Base-by-base conservation (phyloP, 768 basidiomycete species). In the Tulasnella sp. region DNA sequence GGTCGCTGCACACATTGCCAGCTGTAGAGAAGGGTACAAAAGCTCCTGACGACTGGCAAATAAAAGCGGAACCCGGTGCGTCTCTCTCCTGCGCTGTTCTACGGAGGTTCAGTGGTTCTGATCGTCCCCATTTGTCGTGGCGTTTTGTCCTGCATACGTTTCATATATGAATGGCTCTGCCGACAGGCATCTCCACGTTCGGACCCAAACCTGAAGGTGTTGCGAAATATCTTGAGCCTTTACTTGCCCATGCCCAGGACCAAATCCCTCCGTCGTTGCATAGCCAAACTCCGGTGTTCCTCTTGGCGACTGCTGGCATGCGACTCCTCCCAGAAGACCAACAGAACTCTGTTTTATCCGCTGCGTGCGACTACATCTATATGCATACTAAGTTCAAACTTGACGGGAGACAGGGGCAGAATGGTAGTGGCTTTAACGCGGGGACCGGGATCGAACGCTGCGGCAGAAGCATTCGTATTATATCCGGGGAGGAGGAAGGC, bases 261-360 rank as follows among this genome's bases (percentile, higher is more conserved):
- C 79, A 86, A 29, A 82, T 98, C 32, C 92, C 93, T 0, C 89
- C 93, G 0, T 91, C 86, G 4, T 74, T 90, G 48, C 84, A 92
- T 63, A 67, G 76, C 4, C 77, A 83, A 21, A 99, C 96, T 0
- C 93, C 96, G 1, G 70, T 99, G 3, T 98, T 97, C 70, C 75
- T 99, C 23, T 78, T 97, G 25, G 96, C 96, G 1, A 98, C 94
- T 0, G 94, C 96, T 1, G 96, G 96, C 8, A 97, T 98, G 96
- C 87, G 94, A 8, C 74, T 98, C 8, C 73, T 98, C 5, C 67
- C 83, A 1, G 72, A 79, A 0, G 70, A 75, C 9, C 75, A 85
- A 62, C 88, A 91, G 64, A 77, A 79, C 0, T 73, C 75, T 25
- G 77, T 98, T 45, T 73, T 98, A n/a, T 69, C 76, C 48, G 73